Evolutionary conservation across 495 filamentous ascomycete species (phyloP).

Genomic region (Daldinia grandis): DNA sequence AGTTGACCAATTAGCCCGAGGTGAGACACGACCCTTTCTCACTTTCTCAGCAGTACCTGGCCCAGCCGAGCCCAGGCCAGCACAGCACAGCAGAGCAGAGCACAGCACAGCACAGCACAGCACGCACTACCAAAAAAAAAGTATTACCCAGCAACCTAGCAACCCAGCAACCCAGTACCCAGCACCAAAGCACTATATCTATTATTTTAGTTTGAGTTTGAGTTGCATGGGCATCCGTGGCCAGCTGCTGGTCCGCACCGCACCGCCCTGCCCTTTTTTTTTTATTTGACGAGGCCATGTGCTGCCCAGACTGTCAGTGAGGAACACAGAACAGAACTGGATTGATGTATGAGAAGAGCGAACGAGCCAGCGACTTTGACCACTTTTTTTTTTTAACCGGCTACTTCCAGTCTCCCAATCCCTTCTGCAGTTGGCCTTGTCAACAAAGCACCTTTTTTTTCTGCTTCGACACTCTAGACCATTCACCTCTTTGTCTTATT

Average conservation of each 20-base stretch:
- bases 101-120: neutral
- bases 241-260: conserved; percentile 50
- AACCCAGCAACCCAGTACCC: conserved; percentile 2
- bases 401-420: conserved; percentile 42
- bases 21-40: conserved; percentile 37
- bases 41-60: neutral
- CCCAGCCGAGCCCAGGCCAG: neutral
- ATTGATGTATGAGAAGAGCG: conserved; percentile 30
- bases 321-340: conserved; percentile 31
- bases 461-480: conserved; percentile 31
- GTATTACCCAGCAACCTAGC: conserved; percentile 12
- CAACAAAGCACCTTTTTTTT: conserved; percentile 44
- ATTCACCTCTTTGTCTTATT: conserved; percentile 43
- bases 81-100: neutral
- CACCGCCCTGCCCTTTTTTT: conserved; percentile 49
- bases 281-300: conserved; percentile 41
- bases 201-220: conserved; percentile 48
- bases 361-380: conserved; percentile 42
- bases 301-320: conserved; percentile 23
- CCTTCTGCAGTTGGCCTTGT: conserved; percentile 42
- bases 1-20: conserved; percentile 37
- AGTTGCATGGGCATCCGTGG: conserved; percentile 43
- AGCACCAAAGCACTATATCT: conserved; percentile 27
- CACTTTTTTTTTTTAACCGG: conserved; percentile 37
- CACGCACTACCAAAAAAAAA: neutral